Evolutionary conservation across 2,329 filamentous ascomycete species (phyloP), one percentile per base, ranked within the genome.

Genomic region (Epichloe amarillans): DNA sequence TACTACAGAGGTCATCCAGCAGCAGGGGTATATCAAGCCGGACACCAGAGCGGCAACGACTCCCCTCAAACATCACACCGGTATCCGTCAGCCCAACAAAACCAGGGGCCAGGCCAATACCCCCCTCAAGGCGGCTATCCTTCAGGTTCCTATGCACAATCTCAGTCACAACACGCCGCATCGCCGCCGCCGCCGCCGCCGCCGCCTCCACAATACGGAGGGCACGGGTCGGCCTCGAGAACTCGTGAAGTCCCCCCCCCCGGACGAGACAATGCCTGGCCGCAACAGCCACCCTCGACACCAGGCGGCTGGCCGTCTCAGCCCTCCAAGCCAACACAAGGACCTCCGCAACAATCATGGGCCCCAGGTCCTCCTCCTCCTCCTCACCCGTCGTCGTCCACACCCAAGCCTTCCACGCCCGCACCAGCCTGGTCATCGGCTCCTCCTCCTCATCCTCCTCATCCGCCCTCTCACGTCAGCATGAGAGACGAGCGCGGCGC

Each of bases 141-240:
- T n/a, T 61, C 66, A 4, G 45, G 19, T n/a, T 57, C 66, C 8
- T 75, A 72, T 47, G 68, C 66, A 5, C 61, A 62, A 10, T 55
- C 60, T 5, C 69, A 69, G 38, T 58, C 66, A 35, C 58, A 64
- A 3, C 72, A 72, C 56, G 66, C 68, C 21, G 69, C 70, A n/a
- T 75, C 76, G 6, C 72, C 76, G n/a, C 21, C 23, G 23, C 72
- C 76, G n/a, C 21, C 21, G 21, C 70, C 74, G n/a, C 70, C 73
- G 30, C n/a, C 23, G 8, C 15, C 36, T 23, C 14, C 35, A 26
- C 36, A 80, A 51, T 66, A 70, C 0, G 61, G 68, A 11, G 62
- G 68, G 10, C 76, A 80, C 58, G 66, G 68, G n/a, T 58, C 70
- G 21, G 61, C 66, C 14, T 60, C 72, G 12, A 67, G 72, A 30